Evolutionary conservation across 1,139 yeast species (phyloP), one percentile per base, ranked within the genome.

Genomic region (Oligophagozyma castellii): DNA sequence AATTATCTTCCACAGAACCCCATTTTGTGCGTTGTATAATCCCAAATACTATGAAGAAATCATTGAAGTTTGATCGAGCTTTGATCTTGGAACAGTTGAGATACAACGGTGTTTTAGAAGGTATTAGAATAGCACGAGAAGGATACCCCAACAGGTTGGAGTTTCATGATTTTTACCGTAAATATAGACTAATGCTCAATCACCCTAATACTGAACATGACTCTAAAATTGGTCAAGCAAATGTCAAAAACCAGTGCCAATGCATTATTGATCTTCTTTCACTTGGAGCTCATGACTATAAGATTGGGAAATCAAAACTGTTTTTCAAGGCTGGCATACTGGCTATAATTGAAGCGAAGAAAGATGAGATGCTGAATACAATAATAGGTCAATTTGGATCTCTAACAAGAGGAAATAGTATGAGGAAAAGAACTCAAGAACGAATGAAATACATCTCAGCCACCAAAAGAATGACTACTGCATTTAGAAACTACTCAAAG

Each of bases 31-130:
- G 99, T 44, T 92, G 99, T 53, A 92, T 92, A 32, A 61, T 92
- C 28, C 99, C 99, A 5, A 92, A 92, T 46, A 71, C 72, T 38
- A 62, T 67, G 22, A 86, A 89, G 49, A 64, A 63, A 34, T 73
- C 95, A 0, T 70, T 68, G 27, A 60, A 64, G 28, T 78, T 89
- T 46, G 86, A 84, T 44, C 81, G 78, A 44, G 59, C 57, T 18
- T 59, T 92, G 23, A 94, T 92, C 3, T 60, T 89, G 29, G 89
- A 80, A 35, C 99, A 92, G 55, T 63, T 92, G 36, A 66, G 95
- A 37, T 92, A 96, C 51, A 92, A 92, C 51, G 99, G 99, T 66
- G 99, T 92, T 10, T 59, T 92, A 29, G 99, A 92, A 61, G 99
- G 99, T 38, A 92, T 92, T 24, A 67, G 98, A 55, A 89, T 92